A percentile compares a stretch with the other conserved stretches of the same genome.
Evolutionary conservation across 306 rosid genomes (phyloP).

Genomic region (Crataegus laevigata): DNA sequence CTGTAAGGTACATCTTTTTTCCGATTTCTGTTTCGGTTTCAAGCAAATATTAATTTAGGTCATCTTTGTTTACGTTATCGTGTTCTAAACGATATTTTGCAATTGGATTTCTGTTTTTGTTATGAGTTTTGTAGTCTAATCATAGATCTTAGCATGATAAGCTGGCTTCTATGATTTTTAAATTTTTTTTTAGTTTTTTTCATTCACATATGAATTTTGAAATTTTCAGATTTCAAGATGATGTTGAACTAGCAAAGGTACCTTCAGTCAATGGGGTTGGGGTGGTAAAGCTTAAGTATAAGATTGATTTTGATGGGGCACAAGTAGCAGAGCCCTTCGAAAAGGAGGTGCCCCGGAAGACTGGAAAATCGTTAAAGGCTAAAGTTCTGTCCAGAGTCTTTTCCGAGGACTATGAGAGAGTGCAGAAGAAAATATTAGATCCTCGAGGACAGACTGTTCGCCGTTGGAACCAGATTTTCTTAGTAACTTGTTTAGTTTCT

Average conservation of each 20-base stretch:
- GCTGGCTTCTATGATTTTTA: background rate
- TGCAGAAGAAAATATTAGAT: conserved; percentile 34
- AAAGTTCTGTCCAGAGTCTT: conserved; percentile 48
- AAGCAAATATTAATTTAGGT: background rate
- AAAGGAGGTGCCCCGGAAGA: conserved; percentile 10
- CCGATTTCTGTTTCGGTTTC: background rate
- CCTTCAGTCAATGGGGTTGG: conserved; percentile 18
- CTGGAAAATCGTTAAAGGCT: conserved; percentile 23
- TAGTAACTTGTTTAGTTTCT: conserved; percentile 37
- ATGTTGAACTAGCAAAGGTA: conserved; percentile 18
- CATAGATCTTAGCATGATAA: background rate
- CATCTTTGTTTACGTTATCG: background rate
- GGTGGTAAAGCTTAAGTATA: conserved; percentile 26
- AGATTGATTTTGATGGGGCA: conserved; percentile 26
- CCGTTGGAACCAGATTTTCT: conserved; percentile 43
- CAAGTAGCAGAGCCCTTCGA: conserved; percentile 13
- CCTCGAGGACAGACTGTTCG: conserved; percentile 33
- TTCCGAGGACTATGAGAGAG: conserved; percentile 47
- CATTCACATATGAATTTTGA: conserved; percentile 1
- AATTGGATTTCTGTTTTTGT: background rate
- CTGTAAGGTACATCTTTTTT: conserved; percentile 44
- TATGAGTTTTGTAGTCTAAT: background rate
- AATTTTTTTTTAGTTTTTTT: background rate
- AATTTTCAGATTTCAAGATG: conserved; percentile 39
- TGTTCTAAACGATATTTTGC: no score